Percentiles rank a stretch among this genome's conserved stretches.
These are phyloP conservation scores for Plasmopara muralis DNA, from an alignment of 352 stramenopile genomes.

Conservation along the genomic window DNA sequence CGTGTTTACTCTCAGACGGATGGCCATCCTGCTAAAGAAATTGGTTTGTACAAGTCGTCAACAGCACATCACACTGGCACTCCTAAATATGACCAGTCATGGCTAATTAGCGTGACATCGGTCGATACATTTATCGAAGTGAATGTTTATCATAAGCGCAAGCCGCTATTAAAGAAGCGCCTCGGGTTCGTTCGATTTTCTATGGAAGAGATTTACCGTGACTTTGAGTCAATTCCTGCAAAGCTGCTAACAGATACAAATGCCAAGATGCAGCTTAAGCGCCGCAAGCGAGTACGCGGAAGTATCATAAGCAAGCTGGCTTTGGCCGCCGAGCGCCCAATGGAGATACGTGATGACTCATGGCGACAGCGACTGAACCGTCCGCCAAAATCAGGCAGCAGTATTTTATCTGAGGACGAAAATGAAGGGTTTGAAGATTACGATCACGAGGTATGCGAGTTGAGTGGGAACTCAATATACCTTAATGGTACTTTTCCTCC, in stretches of 20 bases:
- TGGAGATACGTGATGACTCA: constrained; percentile 61
- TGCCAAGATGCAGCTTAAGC: constrained; percentile 69
- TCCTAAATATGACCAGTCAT: constrained; percentile 81
- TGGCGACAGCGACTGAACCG: constrained; percentile 58
- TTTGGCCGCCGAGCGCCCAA: constrained; percentile 18
- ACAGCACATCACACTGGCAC: constrained; percentile 52
- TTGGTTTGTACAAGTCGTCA: constrained; percentile 67
- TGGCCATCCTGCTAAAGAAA: constrained; percentile 36
- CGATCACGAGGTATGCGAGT: constrained; percentile 51
- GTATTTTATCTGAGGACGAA: constrained; percentile 41
- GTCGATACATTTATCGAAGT: constrained; percentile 76
- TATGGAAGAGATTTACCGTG: constrained; percentile 80
- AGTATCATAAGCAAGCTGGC: constrained; percentile 79
- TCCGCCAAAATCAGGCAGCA: constrained; percentile 32
- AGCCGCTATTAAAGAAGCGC: constrained; percentile 75
- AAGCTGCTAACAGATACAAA: constrained; percentile 64
- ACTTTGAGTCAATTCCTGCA: constrained; percentile 67
- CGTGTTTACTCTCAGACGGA: constrained; percentile 48
- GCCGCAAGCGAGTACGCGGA: constrained; percentile 66
- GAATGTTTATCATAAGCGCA: constrained; percentile 78
- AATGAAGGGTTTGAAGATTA: constrained; percentile 56
- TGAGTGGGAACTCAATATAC: constrained; percentile 48
- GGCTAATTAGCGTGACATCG: constrained; percentile 65
- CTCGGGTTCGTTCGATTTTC: constrained; percentile 68
- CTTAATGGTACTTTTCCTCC: constrained; percentile 49